phyloP scores from a whole-genome alignment of 352 stramenopile species.

The Phytophthora citrophthora region DNA sequence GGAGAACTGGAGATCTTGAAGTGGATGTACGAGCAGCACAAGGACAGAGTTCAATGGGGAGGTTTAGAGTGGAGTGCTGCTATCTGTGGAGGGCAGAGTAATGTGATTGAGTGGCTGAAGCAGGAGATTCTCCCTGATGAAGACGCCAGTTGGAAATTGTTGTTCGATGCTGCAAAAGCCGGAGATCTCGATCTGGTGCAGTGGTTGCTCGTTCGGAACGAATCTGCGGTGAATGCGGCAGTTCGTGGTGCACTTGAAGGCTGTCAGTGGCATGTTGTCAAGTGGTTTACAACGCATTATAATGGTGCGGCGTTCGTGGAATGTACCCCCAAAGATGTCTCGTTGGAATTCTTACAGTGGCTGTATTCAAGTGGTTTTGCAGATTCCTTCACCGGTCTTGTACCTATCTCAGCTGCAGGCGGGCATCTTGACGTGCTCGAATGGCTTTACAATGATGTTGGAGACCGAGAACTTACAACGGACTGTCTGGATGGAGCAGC shows the following conservation, averaged over 20 bases:
- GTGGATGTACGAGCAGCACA: constrained; percentile 16
- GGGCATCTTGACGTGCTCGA: constrained; percentile 17
- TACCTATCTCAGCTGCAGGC: constrained; percentile 10
- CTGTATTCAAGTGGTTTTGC: background rate
- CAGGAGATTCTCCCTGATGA: constrained; percentile 3
- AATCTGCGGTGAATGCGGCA: constrained; percentile 6
- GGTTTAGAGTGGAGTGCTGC: constrained; percentile 23
- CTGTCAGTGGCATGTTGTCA: constrained; percentile 17
- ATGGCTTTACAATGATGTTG: constrained; percentile 19
- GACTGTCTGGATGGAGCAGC: constrained; percentile 23
- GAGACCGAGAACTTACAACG: constrained; percentile 14
- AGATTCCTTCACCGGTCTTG: background rate
- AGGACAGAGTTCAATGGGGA: constrained; percentile 28
- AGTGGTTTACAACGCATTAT: constrained; percentile 15
- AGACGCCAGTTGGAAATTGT: constrained; percentile 13
- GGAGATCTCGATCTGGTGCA: constrained; percentile 19
- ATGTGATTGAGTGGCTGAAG: constrained; percentile 24
- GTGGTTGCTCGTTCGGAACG: constrained; percentile 11
- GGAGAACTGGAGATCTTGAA: constrained; percentile 19
- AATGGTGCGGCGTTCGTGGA: background rate
- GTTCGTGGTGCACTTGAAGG: constrained; percentile 18
- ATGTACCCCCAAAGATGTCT: constrained; percentile 16
- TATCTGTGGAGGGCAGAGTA: constrained; percentile 10
- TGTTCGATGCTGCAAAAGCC: constrained; percentile 8
- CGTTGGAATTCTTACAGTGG: constrained; percentile 26